Conservation (phyloP, 2,329 filamentous ascomycete genomes). For the Ceratocystis eucalypticola region DNA sequence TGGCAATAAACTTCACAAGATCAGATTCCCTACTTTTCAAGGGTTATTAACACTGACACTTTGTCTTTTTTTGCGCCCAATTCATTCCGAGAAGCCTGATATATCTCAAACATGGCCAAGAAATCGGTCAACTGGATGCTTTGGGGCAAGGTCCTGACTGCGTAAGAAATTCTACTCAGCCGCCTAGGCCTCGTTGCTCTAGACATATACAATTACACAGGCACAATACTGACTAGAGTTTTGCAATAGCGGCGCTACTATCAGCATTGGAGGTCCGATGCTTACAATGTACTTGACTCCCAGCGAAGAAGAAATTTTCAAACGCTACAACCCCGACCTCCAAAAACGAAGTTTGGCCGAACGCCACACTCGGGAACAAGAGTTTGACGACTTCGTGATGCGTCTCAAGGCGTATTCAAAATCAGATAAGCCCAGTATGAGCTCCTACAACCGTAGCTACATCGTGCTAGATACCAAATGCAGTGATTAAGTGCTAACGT, state of each 20-base stretch:
- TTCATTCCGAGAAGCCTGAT: background rate
- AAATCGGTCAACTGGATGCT: slow-evolving; percentile 32
- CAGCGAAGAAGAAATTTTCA: slow-evolving; percentile 81
- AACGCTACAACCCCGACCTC: slow-evolving; percentile 89
- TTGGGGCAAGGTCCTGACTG: slow-evolving; percentile 56
- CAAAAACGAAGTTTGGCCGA: slow-evolving; percentile 75
- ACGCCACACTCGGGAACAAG: slow-evolving; percentile 60
- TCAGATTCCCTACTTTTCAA: background rate
- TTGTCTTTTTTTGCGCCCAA: background rate
- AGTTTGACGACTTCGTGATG: slow-evolving; percentile 78
- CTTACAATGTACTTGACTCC: slow-evolving; percentile 69
- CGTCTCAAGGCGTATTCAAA: slow-evolving; percentile 80
- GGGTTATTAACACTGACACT: background rate
- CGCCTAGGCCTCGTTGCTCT: slow-evolving; percentile 6
- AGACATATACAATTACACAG: background rate
- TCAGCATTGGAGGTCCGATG: slow-evolving; percentile 74
- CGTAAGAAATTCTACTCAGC: slow-evolving; percentile 36
- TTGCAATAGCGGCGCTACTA: slow-evolving; percentile 46
- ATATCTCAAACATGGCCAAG: slow-evolving; percentile 11
- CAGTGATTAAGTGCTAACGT: background rate
- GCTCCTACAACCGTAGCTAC: background rate
- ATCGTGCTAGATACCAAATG: background rate
- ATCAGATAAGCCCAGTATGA: slow-evolving; percentile 78
- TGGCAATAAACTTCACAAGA: background rate
- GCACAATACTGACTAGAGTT: background rate